Percentiles rank a stretch among this genome's conserved stretches.
Evolutionary conservation across 805 yeast genomes (phyloP).

Genomic region (Ogataea degrootiae): DNA sequence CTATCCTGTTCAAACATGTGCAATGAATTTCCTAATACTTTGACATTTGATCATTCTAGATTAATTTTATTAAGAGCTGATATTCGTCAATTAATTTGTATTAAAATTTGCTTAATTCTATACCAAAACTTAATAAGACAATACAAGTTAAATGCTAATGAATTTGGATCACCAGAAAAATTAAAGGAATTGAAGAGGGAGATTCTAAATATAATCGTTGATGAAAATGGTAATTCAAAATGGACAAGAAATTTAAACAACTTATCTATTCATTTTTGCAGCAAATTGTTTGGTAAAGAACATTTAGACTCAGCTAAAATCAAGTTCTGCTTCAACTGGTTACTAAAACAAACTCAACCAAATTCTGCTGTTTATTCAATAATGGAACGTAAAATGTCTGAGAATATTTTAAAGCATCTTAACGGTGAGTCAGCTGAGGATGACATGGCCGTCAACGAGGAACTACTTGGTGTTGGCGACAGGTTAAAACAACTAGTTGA

Average conservation of each 20-base stretch:
- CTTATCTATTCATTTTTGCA: constrained; percentile 63
- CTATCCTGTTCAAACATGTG: constrained; percentile 78
- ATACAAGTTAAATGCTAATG: constrained; percentile 25
- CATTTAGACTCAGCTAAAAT: constrained; percentile 37
- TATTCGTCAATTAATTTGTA: constrained; percentile 77
- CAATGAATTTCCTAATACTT: constrained; percentile 74
- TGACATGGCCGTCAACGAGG: constrained; percentile 36
- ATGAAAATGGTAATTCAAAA: constrained; percentile 80
- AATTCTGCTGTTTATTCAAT: constrained; percentile 68
- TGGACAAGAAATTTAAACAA: constrained; percentile 82
- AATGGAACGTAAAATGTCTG: constrained; percentile 62
- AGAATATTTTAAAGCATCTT: constrained; percentile 33
- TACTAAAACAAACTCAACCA: constrained; percentile 83
- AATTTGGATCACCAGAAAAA: constrained; percentile 34
- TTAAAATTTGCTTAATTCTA: constrained; percentile 65
- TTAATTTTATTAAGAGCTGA: constrained; percentile 76
- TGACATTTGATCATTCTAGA: constrained; percentile 81
- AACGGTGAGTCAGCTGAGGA: constrained; percentile 10
- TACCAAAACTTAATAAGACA: constrained; percentile 59
- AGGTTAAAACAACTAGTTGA: constrained; percentile 62
- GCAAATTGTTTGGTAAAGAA: constrained; percentile 23
- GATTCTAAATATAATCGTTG: constrained; percentile 73
- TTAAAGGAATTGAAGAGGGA: constrained; percentile 57
- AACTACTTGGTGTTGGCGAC: constrained; percentile 52
- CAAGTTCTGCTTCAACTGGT: constrained; percentile 71